These are phyloP conservation scores for Prototheca wickerhamii DNA, from an alignment of 163 green algal species.

Conservation along the genomic window DNA sequence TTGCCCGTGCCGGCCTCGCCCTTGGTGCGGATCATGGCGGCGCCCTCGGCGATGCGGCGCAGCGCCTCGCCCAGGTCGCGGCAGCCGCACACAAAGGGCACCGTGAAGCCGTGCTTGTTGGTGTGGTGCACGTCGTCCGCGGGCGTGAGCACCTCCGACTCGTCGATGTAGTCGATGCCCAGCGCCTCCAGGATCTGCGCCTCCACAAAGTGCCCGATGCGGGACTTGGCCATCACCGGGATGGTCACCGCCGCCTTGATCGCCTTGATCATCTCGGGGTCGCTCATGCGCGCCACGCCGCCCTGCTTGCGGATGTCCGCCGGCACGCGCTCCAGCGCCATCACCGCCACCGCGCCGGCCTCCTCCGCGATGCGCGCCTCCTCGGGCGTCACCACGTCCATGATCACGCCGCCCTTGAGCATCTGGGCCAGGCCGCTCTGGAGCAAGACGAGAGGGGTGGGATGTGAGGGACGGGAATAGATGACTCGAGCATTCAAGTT, in stretches of 20 bases:
- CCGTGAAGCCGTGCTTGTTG: conserved; percentile 99
- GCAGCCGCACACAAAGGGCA: conserved; percentile 98
- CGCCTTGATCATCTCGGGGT: conserved; percentile 89
- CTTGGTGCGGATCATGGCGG: conserved; percentile 97
- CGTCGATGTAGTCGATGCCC: conserved; percentile 97
- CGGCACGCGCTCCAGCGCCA: conserved; percentile 96
- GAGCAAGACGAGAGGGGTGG: conserved; percentile 7
- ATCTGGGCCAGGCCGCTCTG: conserved; percentile 95
- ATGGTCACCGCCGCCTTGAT: conserved; percentile 98
- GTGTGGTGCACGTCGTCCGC: conserved; percentile 99
- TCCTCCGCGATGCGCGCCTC: conserved; percentile 98
- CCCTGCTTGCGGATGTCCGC: conserved; percentile 90
- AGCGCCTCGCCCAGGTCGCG: conserved; percentile 98
- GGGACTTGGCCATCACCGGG: conserved; percentile 98
- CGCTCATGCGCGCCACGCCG: conserved; percentile 92
- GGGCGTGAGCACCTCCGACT: conserved; percentile 97
- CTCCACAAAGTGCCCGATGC: conserved; percentile 99
- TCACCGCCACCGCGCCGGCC: conserved; percentile 96
- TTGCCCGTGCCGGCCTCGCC: conserved; percentile 97
- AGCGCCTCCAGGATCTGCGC: conserved; percentile 96
- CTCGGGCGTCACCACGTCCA: conserved; percentile 96
- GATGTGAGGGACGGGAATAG: neutral
- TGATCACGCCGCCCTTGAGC: conserved; percentile 98
- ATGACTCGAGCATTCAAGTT: neutral
- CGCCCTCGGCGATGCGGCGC: conserved; percentile 90